Conservation (phyloP, 352 stramenopile genomes). For the Globisporangium canariense region DNA sequence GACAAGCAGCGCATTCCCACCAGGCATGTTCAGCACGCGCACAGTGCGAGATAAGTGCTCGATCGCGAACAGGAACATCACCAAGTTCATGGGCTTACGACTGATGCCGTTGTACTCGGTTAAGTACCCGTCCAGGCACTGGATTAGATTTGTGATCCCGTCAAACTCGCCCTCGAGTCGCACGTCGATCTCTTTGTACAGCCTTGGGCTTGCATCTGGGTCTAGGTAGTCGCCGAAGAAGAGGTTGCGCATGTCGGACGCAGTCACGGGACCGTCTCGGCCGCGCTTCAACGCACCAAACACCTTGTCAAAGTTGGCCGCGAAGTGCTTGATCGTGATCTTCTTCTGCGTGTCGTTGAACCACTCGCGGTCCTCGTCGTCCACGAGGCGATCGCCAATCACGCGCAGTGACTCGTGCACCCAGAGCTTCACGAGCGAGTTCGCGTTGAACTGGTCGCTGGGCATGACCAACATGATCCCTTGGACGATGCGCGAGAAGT, state of each 20-base stretch:
- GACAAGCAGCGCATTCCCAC: constrained; percentile 91
- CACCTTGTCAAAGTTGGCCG: constrained; percentile 84
- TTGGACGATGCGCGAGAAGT: constrained; percentile 93
- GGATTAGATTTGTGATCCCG: constrained; percentile 77
- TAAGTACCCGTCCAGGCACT: constrained; percentile 88
- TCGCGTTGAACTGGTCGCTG: constrained; percentile 79
- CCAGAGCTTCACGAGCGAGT: constrained; percentile 89
- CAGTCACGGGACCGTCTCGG: constrained; percentile 64
- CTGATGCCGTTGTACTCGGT: constrained; percentile 91
- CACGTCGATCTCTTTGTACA: constrained; percentile 85
- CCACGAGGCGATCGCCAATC: constrained; percentile 93
- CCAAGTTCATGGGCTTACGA: constrained; percentile 94
- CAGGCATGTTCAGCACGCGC: constrained; percentile 93
- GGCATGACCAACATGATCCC: constrained; percentile 90
- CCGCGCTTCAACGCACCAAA: constrained; percentile 80
- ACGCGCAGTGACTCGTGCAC: constrained; percentile 93
- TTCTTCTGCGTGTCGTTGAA: constrained; percentile 89
- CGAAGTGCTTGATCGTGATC: constrained; percentile 88
- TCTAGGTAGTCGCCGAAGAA: constrained; percentile 93
- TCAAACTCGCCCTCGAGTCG: constrained; percentile 60
- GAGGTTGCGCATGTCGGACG: constrained; percentile 84
- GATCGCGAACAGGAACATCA: constrained; percentile 96
- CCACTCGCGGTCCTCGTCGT: constrained; percentile 91
- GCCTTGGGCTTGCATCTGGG: constrained; percentile 62
- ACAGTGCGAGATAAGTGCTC: constrained; percentile 92